These are phyloP conservation scores for Discostella stelligera DNA, from an alignment of 352 stramenopile species.

Conservation along the genomic window DNA sequence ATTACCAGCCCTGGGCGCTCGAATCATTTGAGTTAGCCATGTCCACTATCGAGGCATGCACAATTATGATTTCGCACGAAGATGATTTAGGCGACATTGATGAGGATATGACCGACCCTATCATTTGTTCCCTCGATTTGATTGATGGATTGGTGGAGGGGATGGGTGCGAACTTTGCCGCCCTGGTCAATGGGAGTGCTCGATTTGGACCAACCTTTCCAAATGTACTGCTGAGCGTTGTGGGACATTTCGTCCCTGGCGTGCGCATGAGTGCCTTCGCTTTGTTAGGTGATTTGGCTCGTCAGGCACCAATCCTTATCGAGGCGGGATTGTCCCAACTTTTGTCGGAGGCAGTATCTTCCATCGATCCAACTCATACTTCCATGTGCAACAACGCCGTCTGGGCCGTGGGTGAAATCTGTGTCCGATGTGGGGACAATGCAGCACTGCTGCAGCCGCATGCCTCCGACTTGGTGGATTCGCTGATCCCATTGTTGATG, in stretches of 20 bases:
- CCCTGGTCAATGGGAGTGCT: slow-evolving; percentile 63
- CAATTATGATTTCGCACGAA: slow-evolving; percentile 59
- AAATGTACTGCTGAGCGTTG: slow-evolving; percentile 54
- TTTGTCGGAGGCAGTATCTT: slow-evolving; percentile 62
- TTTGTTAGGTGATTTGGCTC: slow-evolving; percentile 75
- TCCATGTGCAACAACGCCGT: slow-evolving; percentile 77
- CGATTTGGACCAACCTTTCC: slow-evolving; percentile 64
- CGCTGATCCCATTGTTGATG: slow-evolving; percentile 76
- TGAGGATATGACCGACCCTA: slow-evolving; percentile 78
- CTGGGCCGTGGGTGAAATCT: slow-evolving; percentile 80
- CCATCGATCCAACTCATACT: slow-evolving; percentile 61
- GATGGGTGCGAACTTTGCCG: slow-evolving; percentile 68
- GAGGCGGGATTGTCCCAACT: slow-evolving; percentile 58
- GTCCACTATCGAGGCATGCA: slow-evolving; percentile 71
- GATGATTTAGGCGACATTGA: slow-evolving; percentile 48
- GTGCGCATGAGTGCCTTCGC: slow-evolving; percentile 79
- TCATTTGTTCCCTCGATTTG: slow-evolving; percentile 77
- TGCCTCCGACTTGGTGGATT: slow-evolving; percentile 58
- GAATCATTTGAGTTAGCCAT: slow-evolving; percentile 77
- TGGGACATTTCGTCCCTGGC: slow-evolving; percentile 51
- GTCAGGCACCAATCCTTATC: slow-evolving; percentile 65
- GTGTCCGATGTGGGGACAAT: slow-evolving; percentile 69
- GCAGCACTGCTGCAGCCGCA: slow-evolving; percentile 55
- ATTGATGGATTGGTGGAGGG: slow-evolving; percentile 80
- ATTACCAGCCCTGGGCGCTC: slow-evolving; percentile 78